Evolutionary conservation across 805 yeast species (phyloP), one percentile per base, ranked within the genome.

Genomic region (Brettanomyces custersianus): DNA sequence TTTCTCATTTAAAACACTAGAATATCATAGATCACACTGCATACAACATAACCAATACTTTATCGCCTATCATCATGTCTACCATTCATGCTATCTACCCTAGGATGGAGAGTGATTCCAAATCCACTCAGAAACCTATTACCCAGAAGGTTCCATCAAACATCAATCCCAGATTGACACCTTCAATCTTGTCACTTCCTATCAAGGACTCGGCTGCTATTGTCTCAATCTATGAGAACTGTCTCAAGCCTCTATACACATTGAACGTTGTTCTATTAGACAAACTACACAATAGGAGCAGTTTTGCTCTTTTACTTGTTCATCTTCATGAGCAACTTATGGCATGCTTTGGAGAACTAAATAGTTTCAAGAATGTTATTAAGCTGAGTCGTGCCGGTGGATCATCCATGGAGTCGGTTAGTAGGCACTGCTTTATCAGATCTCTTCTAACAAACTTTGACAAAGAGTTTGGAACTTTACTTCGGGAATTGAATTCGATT

Each of bases 231-330:
- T 37, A 38, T 13, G 40, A 41, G 30, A 15, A 19, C 5, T 35
- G 29, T 20, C 15, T 40, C 19, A 35, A 38, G 20, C 25, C 42
- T 7, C 24, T 42, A 5, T 31, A 40, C 13, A 35, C 39, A 1
- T 19, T 43, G 23, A 38, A 41, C 9, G 15, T 44, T 4, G 33
- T 40, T 2, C 20, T 44, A 7, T 20, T 44, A 3, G 47, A 44
- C 15, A 44, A 42, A 20, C 32, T 44, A 2, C 34, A 37, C 9
- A 24, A 33, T 3, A 34, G 43, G 3, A 40, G 46, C 4, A 41
- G 36, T 19, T 23, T 24, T 9, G 37, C 40, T 4, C 21, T 44
- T 9, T 9, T 39, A 5, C 17, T 42, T 9, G 38, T 44, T 6
- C 32, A 44, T 19, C 22, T 40, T 8, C 29, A 33, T 22, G 12